A percentile compares a stretch with the other conserved stretches of the same genome.
These are phyloP conservation scores for Phialophora expanda DNA, from an alignment of 2,329 filamentous ascomycete species.

Conservation along the genomic window DNA sequence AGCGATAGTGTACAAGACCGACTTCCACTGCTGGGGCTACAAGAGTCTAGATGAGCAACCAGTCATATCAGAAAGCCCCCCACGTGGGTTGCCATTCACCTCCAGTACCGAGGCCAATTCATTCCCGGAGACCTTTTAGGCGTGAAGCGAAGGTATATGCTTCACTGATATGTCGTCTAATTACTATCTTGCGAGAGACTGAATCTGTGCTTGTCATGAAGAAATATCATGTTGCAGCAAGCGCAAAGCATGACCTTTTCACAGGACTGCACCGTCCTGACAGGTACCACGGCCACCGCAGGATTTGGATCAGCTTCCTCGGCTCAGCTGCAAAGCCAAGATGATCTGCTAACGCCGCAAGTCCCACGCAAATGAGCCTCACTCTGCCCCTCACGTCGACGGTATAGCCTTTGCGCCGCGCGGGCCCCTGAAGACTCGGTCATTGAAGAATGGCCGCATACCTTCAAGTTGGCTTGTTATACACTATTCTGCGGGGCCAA, in stretches of 20 bases:
- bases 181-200: not conserved
- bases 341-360: not conserved
- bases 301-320: not conserved
- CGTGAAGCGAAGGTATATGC: not conserved
- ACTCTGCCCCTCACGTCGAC: not conserved
- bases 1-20: not conserved
- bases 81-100: not conserved
- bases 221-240: not conserved
- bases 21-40: not conserved
- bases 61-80: not conserved
- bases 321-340: not conserved
- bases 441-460: constrained; percentile 6
- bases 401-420: not conserved
- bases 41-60: not conserved
- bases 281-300: not conserved
- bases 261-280: not conserved
- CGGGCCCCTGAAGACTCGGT: not conserved
- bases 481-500: constrained; percentile 8
- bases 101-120: not conserved
- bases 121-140: not conserved
- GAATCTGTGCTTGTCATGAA: not conserved
- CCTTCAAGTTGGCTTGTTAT: not conserved
- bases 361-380: not conserved
- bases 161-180: not conserved
- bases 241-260: not conserved